Evolutionary conservation across 2,329 filamentous ascomycete genomes (phyloP).

Genomic region (Aureobasidium sp.): DNA sequence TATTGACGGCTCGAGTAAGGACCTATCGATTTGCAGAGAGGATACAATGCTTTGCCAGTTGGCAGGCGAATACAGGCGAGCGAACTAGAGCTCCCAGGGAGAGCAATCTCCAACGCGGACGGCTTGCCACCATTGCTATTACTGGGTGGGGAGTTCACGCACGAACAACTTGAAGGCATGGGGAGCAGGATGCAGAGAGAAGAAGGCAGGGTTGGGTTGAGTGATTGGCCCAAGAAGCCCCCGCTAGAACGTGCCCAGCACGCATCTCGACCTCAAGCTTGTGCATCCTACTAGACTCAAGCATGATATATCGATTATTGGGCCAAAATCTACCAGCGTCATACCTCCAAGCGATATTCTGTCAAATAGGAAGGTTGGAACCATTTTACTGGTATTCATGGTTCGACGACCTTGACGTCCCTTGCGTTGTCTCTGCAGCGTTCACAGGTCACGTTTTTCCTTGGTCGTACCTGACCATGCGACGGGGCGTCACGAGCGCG

Average conservation of each 20-base stretch:
- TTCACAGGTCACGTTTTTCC: slow-evolving; percentile 6
- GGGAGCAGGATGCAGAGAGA: slow-evolving; percentile 8
- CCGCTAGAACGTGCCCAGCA: slow-evolving; percentile 11
- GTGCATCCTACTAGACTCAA: slow-evolving; percentile 6
- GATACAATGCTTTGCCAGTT: background rate
- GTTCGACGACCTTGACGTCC: background rate
- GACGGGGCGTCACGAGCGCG: slow-evolving; percentile 6
- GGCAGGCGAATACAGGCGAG: background rate
- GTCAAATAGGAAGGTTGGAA: background rate
- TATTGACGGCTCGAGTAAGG: slow-evolving; percentile 1
- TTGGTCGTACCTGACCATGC: slow-evolving; percentile 4
- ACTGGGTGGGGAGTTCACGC: background rate
- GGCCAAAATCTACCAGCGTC: background rate
- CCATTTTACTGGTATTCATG: background rate
- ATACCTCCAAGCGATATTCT: background rate
- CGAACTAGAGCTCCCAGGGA: slow-evolving; percentile 1
- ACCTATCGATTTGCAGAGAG: slow-evolving; percentile 2
- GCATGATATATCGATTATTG: slow-evolving; percentile 10
- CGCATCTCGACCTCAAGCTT: slow-evolving; percentile 8
- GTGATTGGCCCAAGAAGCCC: slow-evolving; percentile 9
- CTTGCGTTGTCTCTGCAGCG: slow-evolving; percentile 9
- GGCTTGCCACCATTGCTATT: background rate
- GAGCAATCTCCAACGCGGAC: background rate
- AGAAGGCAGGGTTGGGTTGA: background rate
- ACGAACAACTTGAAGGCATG: slow-evolving; percentile 1